phyloP scores from a whole-genome alignment of 768 basidiomycete species.

The Leccinum fibrillosum region DNA sequence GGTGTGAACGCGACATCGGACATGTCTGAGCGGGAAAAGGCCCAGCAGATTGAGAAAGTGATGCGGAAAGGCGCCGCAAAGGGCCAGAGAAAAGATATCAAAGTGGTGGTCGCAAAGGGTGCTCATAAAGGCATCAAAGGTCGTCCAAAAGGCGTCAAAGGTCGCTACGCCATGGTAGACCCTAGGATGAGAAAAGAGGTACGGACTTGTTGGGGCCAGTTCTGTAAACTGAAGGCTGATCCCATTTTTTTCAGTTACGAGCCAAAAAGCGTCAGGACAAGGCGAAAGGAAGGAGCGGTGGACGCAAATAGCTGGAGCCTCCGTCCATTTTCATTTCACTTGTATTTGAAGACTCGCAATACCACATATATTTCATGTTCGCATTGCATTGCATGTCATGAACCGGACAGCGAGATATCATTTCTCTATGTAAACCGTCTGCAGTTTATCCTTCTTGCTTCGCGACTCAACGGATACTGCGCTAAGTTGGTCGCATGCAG shows the following conservation, averaged over 20 bases:
- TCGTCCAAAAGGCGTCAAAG: conserved; percentile 93
- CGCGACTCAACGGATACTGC: conserved; percentile 28
- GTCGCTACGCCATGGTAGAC: conserved; percentile 93
- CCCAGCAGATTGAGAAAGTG: conserved; percentile 87
- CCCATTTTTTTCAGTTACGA: conserved; percentile 51
- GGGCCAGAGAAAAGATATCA: conserved; percentile 72
- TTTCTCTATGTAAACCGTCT: conserved; percentile 4
- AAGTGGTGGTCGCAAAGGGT: conserved; percentile 91
- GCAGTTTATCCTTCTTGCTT: conserved; percentile 11
- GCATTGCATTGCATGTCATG: conserved; percentile 1
- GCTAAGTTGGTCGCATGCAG: conserved; percentile 43
- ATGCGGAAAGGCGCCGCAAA: conserved; percentile 78
- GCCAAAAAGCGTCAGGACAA: conserved; percentile 81
- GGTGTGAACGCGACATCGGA: conserved; percentile 86
- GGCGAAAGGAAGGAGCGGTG: conserved; percentile 51
- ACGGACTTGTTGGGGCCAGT: neutral
- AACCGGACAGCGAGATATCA: conserved; percentile 1
- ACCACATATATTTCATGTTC: neutral
- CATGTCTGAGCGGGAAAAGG: conserved; percentile 94
- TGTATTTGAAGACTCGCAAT: neutral
- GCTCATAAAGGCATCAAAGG: conserved; percentile 87
- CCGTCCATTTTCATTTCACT: neutral
- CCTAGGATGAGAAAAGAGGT: conserved; percentile 93
- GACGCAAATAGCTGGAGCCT: conserved; percentile 32
- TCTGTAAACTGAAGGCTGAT: conserved; percentile 2